phyloP scores from a whole-genome alignment of 2,329 filamentous ascomycete species.

The Cladosporium cucumerinum region DNA sequence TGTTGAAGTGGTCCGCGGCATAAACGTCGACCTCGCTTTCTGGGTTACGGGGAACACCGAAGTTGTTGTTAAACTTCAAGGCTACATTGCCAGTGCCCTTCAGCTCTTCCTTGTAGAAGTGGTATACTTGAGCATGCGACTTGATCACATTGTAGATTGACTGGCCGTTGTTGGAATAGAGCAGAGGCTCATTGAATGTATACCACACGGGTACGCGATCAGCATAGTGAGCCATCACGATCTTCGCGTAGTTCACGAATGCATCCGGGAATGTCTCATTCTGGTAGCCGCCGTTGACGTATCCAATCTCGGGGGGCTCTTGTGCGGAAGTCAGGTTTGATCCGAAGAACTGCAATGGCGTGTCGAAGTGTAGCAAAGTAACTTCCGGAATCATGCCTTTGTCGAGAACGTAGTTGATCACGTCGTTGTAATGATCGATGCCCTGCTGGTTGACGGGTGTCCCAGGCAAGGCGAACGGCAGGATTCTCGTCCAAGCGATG shows the following conservation, averaged over 20 bases:
- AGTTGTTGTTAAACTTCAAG: constrained; percentile 47
- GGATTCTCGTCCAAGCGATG: constrained; percentile 48
- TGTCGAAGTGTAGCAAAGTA: constrained; percentile 47
- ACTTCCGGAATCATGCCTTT: constrained; percentile 45
- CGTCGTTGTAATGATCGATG: constrained; percentile 49
- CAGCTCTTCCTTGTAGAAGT: constrained; percentile 55
- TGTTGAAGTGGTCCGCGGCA: constrained; percentile 45
- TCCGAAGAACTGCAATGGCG: constrained; percentile 19
- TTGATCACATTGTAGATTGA: constrained; percentile 21
- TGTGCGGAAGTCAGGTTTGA: constrained; percentile 20
- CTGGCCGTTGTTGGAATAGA: constrained; percentile 11
- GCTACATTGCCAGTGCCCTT: constrained; percentile 50
- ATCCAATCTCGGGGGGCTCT: constrained; percentile 26
- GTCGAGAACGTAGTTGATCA: constrained; percentile 40
- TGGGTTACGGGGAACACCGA: constrained; percentile 36
- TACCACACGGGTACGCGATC: constrained; percentile 40
- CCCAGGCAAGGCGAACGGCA: constrained; percentile 45
- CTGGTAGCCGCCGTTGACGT: constrained; percentile 32
- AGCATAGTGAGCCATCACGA: constrained; percentile 37
- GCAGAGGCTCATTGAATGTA: constrained; percentile 38
- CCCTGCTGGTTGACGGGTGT: constrained; percentile 47
- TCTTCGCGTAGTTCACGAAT: constrained; percentile 36
- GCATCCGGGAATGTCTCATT: constrained; percentile 30
- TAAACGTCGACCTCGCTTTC: constrained; percentile 43
- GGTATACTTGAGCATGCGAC: constrained; percentile 24